Percentiles rank a stretch among this genome's conserved stretches.
Evolutionary conservation across 768 basidiomycete species (phyloP).

Genomic region (Russula olivacea): DNA sequence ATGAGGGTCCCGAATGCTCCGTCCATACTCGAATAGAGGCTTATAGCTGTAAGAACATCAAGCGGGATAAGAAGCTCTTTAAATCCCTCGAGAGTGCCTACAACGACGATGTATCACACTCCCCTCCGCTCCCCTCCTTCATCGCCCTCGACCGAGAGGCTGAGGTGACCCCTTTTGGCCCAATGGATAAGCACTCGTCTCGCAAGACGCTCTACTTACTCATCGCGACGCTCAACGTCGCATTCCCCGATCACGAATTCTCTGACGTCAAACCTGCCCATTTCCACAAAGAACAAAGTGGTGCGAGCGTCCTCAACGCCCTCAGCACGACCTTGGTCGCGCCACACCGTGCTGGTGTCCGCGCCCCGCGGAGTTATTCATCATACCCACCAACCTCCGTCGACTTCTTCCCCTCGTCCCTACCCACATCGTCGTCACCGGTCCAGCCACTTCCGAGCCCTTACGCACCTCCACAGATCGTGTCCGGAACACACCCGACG

Average conservation of each 20-base stretch:
- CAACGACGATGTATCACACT: slow-evolving; percentile 70
- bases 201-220: slow-evolving; percentile 94
- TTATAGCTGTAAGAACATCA: slow-evolving; percentile 96
- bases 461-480: slow-evolving; percentile 63
- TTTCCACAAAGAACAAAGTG: slow-evolving; percentile 75
- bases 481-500: slow-evolving; percentile 81
- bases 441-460: slow-evolving; percentile 56
- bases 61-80: slow-evolving; percentile 95
- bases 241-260: slow-evolving; percentile 98
- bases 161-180: slow-evolving; percentile 84
- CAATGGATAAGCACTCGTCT: slow-evolving; percentile 76
- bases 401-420: slow-evolving; percentile 70
- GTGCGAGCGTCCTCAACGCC: slow-evolving; percentile 73
- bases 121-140: slow-evolving; percentile 80
- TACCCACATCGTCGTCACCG: slow-evolving; percentile 68
- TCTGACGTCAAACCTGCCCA: slow-evolving; percentile 85
- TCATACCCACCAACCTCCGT: slow-evolving; percentile 72
- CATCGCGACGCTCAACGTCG: slow-evolving; percentile 93
- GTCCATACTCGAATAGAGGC: slow-evolving; percentile 93
- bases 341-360: slow-evolving; percentile 59
- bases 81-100: slow-evolving; percentile 86
- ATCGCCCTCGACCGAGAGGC: slow-evolving; percentile 62
- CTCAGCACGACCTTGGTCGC: slow-evolving; percentile 78
- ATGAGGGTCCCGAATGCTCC: slow-evolving; percentile 81
- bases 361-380: slow-evolving; percentile 76